phyloP scores from a whole-genome alignment of 2,329 filamentous ascomycete species.

The Chaetomium sp. region DNA sequence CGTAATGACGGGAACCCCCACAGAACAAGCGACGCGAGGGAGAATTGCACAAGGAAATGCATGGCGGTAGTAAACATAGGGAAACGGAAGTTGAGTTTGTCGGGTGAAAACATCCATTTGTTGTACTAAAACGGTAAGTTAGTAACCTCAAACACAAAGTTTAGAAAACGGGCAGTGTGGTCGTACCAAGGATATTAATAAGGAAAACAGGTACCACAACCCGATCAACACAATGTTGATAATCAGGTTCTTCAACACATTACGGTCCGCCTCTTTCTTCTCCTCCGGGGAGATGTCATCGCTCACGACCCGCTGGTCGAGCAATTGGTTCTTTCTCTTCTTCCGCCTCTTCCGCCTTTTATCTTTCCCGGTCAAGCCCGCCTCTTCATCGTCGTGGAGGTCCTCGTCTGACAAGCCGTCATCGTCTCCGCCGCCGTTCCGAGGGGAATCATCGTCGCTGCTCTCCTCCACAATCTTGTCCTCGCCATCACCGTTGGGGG shows the following conservation, averaged over 20 bases:
- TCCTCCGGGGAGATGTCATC: slow-evolving; percentile 62
- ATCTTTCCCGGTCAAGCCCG: slow-evolving; percentile 71
- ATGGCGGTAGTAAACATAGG: slow-evolving; percentile 91
- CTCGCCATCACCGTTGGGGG: slow-evolving; percentile 32
- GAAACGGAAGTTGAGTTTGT: slow-evolving; percentile 83
- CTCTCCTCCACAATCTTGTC: slow-evolving; percentile 43
- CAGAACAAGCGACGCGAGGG: slow-evolving; percentile 68
- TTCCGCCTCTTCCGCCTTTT: slow-evolving; percentile 60
- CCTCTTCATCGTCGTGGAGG: slow-evolving; percentile 80
- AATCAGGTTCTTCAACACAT: slow-evolving; percentile 60
- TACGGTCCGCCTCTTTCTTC: slow-evolving; percentile 68
- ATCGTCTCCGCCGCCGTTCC: slow-evolving; percentile 19
- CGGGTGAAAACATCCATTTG: slow-evolving; percentile 97
- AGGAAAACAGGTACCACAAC: slow-evolving; percentile 85
- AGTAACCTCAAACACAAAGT: slow-evolving; percentile 20
- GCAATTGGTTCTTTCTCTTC: slow-evolving; percentile 58
- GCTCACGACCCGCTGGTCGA: slow-evolving; percentile 63
- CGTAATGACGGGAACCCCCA: slow-evolving; percentile 78
- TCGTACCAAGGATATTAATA: slow-evolving; percentile 82
- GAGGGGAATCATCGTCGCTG: slow-evolving; percentile 18
- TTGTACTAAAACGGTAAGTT: slow-evolving; percentile 66
- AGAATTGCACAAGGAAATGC: slow-evolving; percentile 94
- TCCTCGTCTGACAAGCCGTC: slow-evolving; percentile 65
- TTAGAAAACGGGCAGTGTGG: not conserved
- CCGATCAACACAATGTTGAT: slow-evolving; percentile 77